phyloP scores from a whole-genome alignment of 345 rosid genomes.

The Pugionium dolabratum region DNA sequence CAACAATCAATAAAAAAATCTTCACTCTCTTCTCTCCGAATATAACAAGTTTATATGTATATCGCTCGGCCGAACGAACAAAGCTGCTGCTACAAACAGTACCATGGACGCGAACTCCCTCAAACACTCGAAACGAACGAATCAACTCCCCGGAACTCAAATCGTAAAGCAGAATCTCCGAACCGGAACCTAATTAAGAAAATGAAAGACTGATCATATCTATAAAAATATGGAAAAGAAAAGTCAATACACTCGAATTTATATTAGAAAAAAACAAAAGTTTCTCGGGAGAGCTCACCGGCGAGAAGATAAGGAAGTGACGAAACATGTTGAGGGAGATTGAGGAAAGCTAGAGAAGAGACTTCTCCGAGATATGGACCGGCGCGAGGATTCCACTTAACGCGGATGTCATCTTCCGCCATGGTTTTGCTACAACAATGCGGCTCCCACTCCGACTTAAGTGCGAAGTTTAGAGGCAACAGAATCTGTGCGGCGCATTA shows the following conservation, averaged over 20 bases:
- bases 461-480: conserved; percentile 28
- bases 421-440: conserved; percentile 35
- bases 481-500: background rate
- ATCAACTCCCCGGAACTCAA: conserved; percentile 51
- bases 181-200: conserved; percentile 67
- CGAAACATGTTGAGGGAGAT: conserved; percentile 52
- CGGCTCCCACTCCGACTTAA: conserved; percentile 23
- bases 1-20: conserved; percentile 49
- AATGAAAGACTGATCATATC: background rate
- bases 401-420: conserved; percentile 44
- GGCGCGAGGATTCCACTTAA: conserved; percentile 46
- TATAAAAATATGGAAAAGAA: background rate
- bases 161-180: conserved; percentile 65
- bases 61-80: conserved; percentile 10
- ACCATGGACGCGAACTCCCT: conserved; percentile 90
- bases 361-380: conserved; percentile 84
- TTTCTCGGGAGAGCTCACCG: conserved; percentile 39
- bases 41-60: conserved; percentile 47
- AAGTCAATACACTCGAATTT: background rate
- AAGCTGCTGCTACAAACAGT: conserved; percentile 44
- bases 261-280: background rate
- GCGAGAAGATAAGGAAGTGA: conserved; percentile 65
- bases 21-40: conserved; percentile 83
- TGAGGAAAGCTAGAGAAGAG: conserved; percentile 76
- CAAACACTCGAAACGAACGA: conserved; percentile 71